phyloP scores from a whole-genome alignment of 2,329 filamentous ascomycete genomes.

The Escovopsis weberi region DNA sequence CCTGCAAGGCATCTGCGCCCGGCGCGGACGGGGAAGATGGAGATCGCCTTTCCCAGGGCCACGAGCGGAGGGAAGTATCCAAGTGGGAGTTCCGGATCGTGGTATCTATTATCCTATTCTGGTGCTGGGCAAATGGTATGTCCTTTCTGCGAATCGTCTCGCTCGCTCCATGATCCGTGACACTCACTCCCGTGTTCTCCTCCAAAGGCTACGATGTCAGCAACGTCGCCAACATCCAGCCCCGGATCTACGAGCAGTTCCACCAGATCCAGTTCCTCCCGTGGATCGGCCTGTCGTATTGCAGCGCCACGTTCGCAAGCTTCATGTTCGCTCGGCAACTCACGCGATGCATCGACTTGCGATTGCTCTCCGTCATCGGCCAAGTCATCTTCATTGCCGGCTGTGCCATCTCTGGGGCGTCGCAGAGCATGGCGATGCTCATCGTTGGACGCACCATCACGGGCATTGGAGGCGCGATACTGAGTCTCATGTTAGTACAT shows the following conservation, averaged over 20 bases:
- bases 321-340: constrained; percentile 10
- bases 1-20: too few relatives aligned
- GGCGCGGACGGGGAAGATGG: too few relatives aligned
- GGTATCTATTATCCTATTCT: too few relatives aligned
- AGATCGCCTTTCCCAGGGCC: too few relatives aligned
- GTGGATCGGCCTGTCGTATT: constrained; percentile 24
- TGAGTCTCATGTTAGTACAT: too few relatives aligned
- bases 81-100: too few relatives aligned
- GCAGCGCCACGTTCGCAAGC: constrained; percentile 9
- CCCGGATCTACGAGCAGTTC: constrained; percentile 39
- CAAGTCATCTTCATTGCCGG: constrained; percentile 15
- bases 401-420: constrained; percentile 16
- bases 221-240: constrained; percentile 39
- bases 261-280: constrained; percentile 22
- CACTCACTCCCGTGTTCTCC: too few relatives aligned
- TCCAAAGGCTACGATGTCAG: constrained; percentile 25
- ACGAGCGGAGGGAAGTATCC: too few relatives aligned
- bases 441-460: constrained; percentile 16
- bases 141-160: too few relatives aligned
- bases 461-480: not conserved
- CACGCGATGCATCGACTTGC: not conserved
- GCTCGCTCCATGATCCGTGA: too few relatives aligned
- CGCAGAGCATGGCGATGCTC: constrained; percentile 14
- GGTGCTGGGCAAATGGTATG: too few relatives aligned
- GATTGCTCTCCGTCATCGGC: constrained; percentile 10